These are phyloP conservation scores for Aureobasidium sp. DNA, from an alignment of 2,329 filamentous ascomycete genomes.

Conservation along the genomic window DNA sequence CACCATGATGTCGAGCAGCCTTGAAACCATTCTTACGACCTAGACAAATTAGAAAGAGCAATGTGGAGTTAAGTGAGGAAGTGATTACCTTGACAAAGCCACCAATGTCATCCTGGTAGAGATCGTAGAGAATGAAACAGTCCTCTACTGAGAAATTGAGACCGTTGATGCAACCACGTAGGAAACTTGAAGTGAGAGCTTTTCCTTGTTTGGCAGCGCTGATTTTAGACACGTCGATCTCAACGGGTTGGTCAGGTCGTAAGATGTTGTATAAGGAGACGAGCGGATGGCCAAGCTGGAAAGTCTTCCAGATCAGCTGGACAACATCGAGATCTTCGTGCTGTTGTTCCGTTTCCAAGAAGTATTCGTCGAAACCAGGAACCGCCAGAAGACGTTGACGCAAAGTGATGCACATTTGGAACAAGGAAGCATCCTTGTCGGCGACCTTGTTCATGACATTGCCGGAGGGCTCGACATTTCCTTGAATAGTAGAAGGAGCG, in stretches of 20 bases:
- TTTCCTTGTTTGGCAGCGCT: slow-evolving; percentile 70
- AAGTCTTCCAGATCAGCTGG: slow-evolving; percentile 79
- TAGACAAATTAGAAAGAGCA: slow-evolving; percentile 23
- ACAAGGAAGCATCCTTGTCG: slow-evolving; percentile 83
- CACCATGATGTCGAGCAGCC: slow-evolving; percentile 79
- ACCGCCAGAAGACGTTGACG: slow-evolving; percentile 75
- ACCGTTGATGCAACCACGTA: slow-evolving; percentile 79
- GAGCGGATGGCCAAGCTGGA: slow-evolving; percentile 75
- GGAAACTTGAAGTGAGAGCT: slow-evolving; percentile 83
- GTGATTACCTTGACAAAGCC: slow-evolving; percentile 81
- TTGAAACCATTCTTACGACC: slow-evolving; percentile 87
- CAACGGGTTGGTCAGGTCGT: slow-evolving; percentile 59
- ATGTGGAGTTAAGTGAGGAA: slow-evolving; percentile 12
- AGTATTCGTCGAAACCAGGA: slow-evolving; percentile 59
- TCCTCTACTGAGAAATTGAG: slow-evolving; percentile 71
- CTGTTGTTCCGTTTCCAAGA: slow-evolving; percentile 39
- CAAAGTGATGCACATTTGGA: slow-evolving; percentile 86
- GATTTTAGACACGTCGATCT: slow-evolving; percentile 52
- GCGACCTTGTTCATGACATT: slow-evolving; percentile 98
- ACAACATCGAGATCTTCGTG: slow-evolving; percentile 72
- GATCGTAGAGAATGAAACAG: slow-evolving; percentile 84
- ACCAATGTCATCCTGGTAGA: slow-evolving; percentile 90
- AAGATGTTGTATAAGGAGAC: slow-evolving; percentile 84
- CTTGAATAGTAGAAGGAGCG: slow-evolving; percentile 37
- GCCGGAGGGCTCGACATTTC: slow-evolving; percentile 65